Conservation (phyloP, 1,139 yeast species). For the Geotrichum aggregatum region DNA sequence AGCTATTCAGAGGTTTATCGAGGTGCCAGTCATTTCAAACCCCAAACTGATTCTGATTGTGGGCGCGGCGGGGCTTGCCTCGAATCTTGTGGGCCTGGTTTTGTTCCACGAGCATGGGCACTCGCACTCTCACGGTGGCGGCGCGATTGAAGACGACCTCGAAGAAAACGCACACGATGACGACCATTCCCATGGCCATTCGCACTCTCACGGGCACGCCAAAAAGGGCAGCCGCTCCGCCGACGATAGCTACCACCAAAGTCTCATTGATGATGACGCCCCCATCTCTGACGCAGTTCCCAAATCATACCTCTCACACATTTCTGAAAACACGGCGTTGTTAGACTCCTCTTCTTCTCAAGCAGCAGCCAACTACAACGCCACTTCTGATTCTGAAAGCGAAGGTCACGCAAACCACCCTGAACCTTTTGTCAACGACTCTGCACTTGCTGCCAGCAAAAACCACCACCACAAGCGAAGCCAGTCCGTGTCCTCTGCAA, state of each 20-base stretch:
- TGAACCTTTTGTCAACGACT: slow-evolving; percentile 19
- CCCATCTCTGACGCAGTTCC: slow-evolving; percentile 20
- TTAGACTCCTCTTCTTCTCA: slow-evolving; percentile 17
- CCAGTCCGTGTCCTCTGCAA: slow-evolving; percentile 24
- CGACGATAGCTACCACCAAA: slow-evolving; percentile 6
- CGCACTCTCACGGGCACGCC: slow-evolving; percentile 25
- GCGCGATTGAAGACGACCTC: slow-evolving; percentile 30
- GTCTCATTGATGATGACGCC: slow-evolving; percentile 19
- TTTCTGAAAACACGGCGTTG: slow-evolving; percentile 20
- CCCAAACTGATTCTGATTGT: slow-evolving; percentile 78
- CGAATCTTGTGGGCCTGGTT: slow-evolving; percentile 77
- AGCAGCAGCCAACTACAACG: not conserved
- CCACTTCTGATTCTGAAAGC: slow-evolving; percentile 12
- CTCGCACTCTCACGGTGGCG: slow-evolving; percentile 49
- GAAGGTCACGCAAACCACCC: slow-evolving; percentile 6
- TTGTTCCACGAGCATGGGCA: slow-evolving; percentile 92
- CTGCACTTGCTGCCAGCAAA: slow-evolving; percentile 21
- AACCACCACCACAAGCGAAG: slow-evolving; percentile 19
- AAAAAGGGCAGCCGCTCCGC: slow-evolving; percentile 9
- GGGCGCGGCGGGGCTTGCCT: slow-evolving; percentile 74
- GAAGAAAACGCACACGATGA: slow-evolving; percentile 29
- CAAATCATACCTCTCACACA: slow-evolving; percentile 7
- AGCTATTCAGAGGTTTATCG: slow-evolving; percentile 82
- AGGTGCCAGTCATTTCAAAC: slow-evolving; percentile 72
- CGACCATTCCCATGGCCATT: slow-evolving; percentile 20